These are phyloP conservation scores for Fusarium mangiferae DNA, from an alignment of 2,329 filamentous ascomycete genomes.

Conservation along the genomic window DNA sequence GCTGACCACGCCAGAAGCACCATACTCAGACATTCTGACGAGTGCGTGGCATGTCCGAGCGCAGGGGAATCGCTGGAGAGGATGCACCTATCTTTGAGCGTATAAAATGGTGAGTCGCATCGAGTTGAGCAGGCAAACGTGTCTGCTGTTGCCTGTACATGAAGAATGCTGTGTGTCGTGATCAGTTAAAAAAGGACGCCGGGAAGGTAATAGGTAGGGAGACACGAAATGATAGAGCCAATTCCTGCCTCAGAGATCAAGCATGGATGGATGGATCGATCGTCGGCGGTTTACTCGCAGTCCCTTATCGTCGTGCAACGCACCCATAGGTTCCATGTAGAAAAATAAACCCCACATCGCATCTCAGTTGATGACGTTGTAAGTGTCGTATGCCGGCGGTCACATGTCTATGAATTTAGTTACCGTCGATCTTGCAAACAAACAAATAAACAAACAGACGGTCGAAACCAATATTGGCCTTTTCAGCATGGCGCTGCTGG, in stretches of 20 bases:
- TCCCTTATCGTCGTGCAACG: conserved; percentile 22
- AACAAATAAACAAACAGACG: background rate
- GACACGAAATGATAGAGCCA: background rate
- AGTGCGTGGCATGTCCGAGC: conserved; percentile 17
- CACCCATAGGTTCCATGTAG: background rate
- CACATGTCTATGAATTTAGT: background rate
- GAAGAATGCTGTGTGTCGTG: background rate
- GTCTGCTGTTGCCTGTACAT: background rate
- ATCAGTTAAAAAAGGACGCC: background rate
- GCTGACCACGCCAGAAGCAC: conserved; percentile 36
- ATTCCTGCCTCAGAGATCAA: background rate
- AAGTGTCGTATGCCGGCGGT: background rate
- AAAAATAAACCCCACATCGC: conserved; percentile 23
- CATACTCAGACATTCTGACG: conserved; percentile 42
- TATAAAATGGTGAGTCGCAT: background rate
- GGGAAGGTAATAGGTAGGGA: background rate
- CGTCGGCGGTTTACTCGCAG: conserved; percentile 2
- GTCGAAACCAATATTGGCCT: background rate
- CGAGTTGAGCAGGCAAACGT: background rate
- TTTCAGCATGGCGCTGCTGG: background rate
- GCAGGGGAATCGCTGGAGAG: background rate
- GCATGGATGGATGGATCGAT: conserved; percentile 3
- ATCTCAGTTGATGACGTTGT: conserved; percentile 34
- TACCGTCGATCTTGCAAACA: background rate
- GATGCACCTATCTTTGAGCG: background rate